Evolutionary conservation across 2,329 filamentous ascomycete species (phyloP).

Genomic region (Penicillium nordicum): DNA sequence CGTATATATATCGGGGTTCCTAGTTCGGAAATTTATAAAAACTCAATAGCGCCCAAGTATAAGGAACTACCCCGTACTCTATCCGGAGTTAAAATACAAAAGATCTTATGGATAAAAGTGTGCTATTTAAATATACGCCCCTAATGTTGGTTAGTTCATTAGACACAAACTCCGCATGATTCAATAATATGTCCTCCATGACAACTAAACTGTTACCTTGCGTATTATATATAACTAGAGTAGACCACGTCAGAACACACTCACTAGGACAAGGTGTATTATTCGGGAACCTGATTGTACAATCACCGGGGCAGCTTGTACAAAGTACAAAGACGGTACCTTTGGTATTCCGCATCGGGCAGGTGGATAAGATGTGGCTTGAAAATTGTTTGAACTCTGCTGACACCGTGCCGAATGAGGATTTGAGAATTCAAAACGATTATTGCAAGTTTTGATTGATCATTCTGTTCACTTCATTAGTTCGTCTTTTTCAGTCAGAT

Average conservation of each 20-base stretch:
- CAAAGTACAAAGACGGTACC: background rate
- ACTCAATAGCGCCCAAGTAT: background rate
- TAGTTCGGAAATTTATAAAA: no score
- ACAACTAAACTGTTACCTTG: background rate
- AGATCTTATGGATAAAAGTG: background rate
- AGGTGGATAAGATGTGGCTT: slow-evolving; percentile 4
- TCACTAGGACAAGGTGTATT: background rate
- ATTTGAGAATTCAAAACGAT: background rate
- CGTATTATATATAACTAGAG: background rate
- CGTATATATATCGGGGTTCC: no score
- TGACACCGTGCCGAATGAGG: background rate
- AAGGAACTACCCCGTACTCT: background rate
- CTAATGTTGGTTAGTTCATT: background rate
- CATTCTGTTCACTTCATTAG: no score
- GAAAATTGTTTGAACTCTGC: background rate
- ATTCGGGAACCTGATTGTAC: background rate
- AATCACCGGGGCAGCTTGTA: background rate
- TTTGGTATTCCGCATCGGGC: slow-evolving; percentile 2
- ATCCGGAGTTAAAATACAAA: background rate
- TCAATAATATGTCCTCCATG: background rate
- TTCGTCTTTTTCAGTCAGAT: background rate
- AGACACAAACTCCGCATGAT: background rate
- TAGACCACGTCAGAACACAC: background rate
- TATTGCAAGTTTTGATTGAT: background rate
- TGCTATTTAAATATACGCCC: background rate